Evolutionary conservation across 768 basidiomycete genomes (phyloP), one percentile per base, ranked within the genome.

Genomic region (Tricholoma sp.): DNA sequence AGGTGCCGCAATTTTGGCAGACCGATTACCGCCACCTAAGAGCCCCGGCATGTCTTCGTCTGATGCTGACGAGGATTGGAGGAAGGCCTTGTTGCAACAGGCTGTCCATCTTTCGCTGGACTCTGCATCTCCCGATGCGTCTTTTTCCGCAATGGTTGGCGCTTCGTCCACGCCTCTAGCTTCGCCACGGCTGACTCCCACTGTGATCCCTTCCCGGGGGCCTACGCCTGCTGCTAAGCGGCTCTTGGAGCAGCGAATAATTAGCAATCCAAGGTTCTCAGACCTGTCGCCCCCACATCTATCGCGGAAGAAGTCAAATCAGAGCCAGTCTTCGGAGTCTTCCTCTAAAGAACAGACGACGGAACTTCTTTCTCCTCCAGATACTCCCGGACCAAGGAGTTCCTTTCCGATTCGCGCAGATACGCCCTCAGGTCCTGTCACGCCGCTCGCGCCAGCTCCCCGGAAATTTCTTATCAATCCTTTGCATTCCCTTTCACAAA

Each of bases 31-130:
- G 9, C 85, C 86, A 1, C 80, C 82, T 18, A 72, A 69, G 29
- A 87, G 82, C 60, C 85, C 86, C n/a, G 83, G 81, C 22, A 68
- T 79, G 57, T 82, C 83, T 7, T 67, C 80, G 9, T 71, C 68
- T 50, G 82, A 82, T 65, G 71, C 79, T 18, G 85, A 86, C 39
- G 83, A 86, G 51, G 76, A 80, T 22, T 94, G 91, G 92, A 77
- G 91, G 59, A 89, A 82, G 68, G 84, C 84, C 0, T 69, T 94
- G 21, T 75, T 94, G 54, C 83, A 83, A 19, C 82, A 91, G 69
- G 91, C 89, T 34, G 89, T 94, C 18, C 83, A 85, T 54, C 85
- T 85, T 69, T 91, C 89, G 3, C 73, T 91, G 35, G 83, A 81
- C 59, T 61, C 54, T 22, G 81, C 78, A 54, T 77, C 82, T 0